Conservation (phyloP, 2,329 filamentous ascomycete genomes). For the Ophiostoma australiae region DNA sequence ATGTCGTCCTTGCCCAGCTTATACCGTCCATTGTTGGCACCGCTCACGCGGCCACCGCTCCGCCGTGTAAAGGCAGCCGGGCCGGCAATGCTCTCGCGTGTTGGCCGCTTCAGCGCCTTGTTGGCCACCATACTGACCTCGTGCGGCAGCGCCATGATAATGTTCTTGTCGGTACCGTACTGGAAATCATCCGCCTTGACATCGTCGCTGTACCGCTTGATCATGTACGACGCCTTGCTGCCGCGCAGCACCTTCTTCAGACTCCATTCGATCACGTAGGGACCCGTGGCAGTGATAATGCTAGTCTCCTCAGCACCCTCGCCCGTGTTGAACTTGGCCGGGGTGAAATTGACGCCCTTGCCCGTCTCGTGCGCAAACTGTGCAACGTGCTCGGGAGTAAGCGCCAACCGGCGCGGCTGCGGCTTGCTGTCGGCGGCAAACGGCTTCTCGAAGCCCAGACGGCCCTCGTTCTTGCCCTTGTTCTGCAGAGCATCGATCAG, state of each 20-base stretch:
- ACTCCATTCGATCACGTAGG: constrained; percentile 95
- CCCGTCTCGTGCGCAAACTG: constrained; percentile 97
- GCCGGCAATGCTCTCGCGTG: constrained; percentile 83
- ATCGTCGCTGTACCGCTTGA: constrained; percentile 92
- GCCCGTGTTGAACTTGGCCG: constrained; percentile 50
- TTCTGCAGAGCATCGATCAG: constrained; percentile 90
- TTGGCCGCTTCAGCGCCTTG: constrained; percentile 77
- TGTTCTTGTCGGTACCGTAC: constrained; percentile 93
- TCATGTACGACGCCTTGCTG: constrained; percentile 82
- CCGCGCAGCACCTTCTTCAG: constrained; percentile 81
- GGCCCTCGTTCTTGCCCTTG: constrained; percentile 91
- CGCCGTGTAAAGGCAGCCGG: constrained; percentile 39
- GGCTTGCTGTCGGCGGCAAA: constrained; percentile 93
- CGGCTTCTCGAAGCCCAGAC: constrained; percentile 92
- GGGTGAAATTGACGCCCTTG: constrained; percentile 67
- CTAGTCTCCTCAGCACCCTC: constrained; percentile 77
- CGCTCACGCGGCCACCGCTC: constrained; percentile 50
- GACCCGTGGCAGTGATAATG: constrained; percentile 93
- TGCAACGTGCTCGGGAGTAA: constrained; percentile 87
- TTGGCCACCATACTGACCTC: constrained; percentile 97
- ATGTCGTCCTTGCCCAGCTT: constrained; percentile 77
- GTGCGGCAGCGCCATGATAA: constrained; percentile 93
- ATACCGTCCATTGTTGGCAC: constrained; percentile 55
- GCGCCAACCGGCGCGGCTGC: constrained; percentile 79
- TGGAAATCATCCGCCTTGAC: constrained; percentile 99